Conservation (phyloP, 345 rosid genomes). For the Murraya koenigii region DNA sequence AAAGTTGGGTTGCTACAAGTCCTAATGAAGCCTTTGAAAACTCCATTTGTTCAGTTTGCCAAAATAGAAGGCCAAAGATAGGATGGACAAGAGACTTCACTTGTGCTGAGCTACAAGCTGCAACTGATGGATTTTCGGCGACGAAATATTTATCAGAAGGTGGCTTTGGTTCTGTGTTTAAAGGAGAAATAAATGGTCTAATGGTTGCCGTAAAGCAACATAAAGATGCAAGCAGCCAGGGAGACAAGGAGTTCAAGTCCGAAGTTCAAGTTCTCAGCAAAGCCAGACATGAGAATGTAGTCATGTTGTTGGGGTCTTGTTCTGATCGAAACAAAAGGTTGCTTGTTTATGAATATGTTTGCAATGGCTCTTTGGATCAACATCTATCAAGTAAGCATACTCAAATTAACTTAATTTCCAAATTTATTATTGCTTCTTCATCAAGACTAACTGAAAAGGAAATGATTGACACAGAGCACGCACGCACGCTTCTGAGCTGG, state of each 20-base stretch:
- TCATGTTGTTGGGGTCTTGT: conserved; percentile 59
- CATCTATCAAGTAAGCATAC: conserved; percentile 50
- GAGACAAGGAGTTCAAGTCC: conserved; percentile 65
- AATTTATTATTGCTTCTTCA: background rate
- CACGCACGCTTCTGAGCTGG: conserved; percentile 46
- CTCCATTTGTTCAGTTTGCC: conserved; percentile 47
- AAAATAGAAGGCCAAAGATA: conserved; percentile 50
- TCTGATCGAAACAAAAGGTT: conserved; percentile 52
- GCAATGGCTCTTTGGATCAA: conserved; percentile 59
- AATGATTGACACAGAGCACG: conserved; percentile 40
- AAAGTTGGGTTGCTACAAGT: conserved; percentile 27
- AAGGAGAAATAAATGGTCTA: conserved; percentile 44
- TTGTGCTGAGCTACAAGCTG: conserved; percentile 49
- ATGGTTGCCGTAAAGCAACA: conserved; percentile 63
- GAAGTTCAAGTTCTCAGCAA: conserved; percentile 58
- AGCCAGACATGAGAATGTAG: conserved; percentile 61
- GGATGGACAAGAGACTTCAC: conserved; percentile 55
- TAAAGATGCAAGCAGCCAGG: conserved; percentile 50
- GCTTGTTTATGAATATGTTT: conserved; percentile 65
- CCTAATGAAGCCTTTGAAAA: conserved; percentile 30
- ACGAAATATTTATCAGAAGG: conserved; percentile 59
- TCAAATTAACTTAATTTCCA: too few species aligned
- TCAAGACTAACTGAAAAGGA: background rate
- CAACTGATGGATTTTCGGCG: conserved; percentile 47
- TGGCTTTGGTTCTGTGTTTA: conserved; percentile 61